phyloP scores from a whole-genome alignment of 1,139 yeast species.

The Candida neerlandica region DNA sequence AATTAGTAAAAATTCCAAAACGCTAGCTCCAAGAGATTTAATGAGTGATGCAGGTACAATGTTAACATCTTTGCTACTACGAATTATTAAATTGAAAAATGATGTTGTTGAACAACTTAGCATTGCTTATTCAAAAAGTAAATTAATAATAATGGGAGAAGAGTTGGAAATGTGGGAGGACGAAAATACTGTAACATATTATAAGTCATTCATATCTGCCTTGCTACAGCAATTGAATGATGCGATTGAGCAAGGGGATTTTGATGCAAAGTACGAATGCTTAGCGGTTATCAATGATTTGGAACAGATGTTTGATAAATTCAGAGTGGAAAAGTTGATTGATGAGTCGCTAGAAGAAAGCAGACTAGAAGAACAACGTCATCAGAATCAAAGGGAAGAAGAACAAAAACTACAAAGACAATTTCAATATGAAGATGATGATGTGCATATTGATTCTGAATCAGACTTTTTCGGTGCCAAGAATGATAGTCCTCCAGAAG shows the following conservation, averaged over 20 bases:
- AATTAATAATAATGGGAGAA: slow-evolving; percentile 55
- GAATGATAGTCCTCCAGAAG: slow-evolving; percentile 21
- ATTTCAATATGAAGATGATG: slow-evolving; percentile 6
- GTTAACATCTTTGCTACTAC: slow-evolving; percentile 50
- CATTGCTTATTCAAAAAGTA: slow-evolving; percentile 58
- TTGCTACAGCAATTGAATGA: slow-evolving; percentile 52
- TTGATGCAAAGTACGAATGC: slow-evolving; percentile 56
- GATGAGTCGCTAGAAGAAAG: slow-evolving; percentile 19
- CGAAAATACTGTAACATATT: slow-evolving; percentile 44
- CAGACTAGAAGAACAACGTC: slow-evolving; percentile 7
- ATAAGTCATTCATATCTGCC: slow-evolving; percentile 53
- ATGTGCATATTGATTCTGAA: slow-evolving; percentile 9
- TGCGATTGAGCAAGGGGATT: slow-evolving; percentile 52
- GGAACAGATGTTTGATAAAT: slow-evolving; percentile 62
- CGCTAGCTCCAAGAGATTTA: slow-evolving; percentile 48
- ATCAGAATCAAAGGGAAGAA: slow-evolving; percentile 5
- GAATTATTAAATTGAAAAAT: slow-evolving; percentile 52
- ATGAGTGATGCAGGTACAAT: slow-evolving; percentile 62
- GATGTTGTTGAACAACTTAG: slow-evolving; percentile 52
- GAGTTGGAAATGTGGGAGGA: slow-evolving; percentile 47
- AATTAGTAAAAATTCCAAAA: slow-evolving; percentile 44
- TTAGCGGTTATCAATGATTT: slow-evolving; percentile 61
- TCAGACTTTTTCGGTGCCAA: slow-evolving; percentile 16
- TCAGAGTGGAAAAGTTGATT: slow-evolving; percentile 38
- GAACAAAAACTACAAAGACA: slow-evolving; percentile 8